A percentile compares a stretch with the other conserved stretches of the same genome.
Conservation (phyloP, 2,329 filamentous ascomycete species). For the Hypomyces perniciosus region DNA sequence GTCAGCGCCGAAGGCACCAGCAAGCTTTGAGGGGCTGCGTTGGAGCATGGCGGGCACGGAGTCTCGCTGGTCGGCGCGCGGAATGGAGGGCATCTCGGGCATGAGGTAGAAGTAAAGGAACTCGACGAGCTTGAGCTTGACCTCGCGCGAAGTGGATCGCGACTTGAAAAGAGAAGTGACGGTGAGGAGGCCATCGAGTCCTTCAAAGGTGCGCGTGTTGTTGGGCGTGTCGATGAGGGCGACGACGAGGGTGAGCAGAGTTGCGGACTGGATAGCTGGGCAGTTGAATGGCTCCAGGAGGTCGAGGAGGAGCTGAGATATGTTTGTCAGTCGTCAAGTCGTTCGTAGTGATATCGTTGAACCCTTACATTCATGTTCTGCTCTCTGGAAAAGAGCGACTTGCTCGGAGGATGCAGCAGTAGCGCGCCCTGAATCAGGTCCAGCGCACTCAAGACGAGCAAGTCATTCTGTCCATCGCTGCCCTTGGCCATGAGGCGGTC, state of each 20-base stretch:
- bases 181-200: slow-evolving; percentile 83
- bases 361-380: slow-evolving; percentile 81
- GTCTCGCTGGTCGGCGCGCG: slow-evolving; percentile 39
- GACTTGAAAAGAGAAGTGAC: slow-evolving; percentile 92
- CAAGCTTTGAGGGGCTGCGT: slow-evolving; percentile 63
- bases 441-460: slow-evolving; percentile 80
- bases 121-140: slow-evolving; percentile 94
- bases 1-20: slow-evolving; percentile 45
- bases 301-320: slow-evolving; percentile 74
- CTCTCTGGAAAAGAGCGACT: slow-evolving; percentile 79
- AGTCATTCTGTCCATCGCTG: slow-evolving; percentile 75
- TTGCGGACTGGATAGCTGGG: slow-evolving; percentile 83
- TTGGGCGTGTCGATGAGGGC: slow-evolving; percentile 78
- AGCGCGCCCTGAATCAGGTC: slow-evolving; percentile 85
- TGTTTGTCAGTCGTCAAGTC: slow-evolving; percentile 3
- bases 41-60: slow-evolving; percentile 51
- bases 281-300: slow-evolving; percentile 90
- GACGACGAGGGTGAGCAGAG: slow-evolving; percentile 83
- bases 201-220: slow-evolving; percentile 89
- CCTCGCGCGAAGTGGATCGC: slow-evolving; percentile 74
- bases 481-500: slow-evolving; percentile 80
- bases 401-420: slow-evolving; percentile 83
- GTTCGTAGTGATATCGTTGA: neutral
- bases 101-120: slow-evolving; percentile 99
- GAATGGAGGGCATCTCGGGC: slow-evolving; percentile 68